These are phyloP conservation scores for Nakazawaea holstii DNA, from an alignment of 805 yeast genomes.

Conservation along the genomic window DNA sequence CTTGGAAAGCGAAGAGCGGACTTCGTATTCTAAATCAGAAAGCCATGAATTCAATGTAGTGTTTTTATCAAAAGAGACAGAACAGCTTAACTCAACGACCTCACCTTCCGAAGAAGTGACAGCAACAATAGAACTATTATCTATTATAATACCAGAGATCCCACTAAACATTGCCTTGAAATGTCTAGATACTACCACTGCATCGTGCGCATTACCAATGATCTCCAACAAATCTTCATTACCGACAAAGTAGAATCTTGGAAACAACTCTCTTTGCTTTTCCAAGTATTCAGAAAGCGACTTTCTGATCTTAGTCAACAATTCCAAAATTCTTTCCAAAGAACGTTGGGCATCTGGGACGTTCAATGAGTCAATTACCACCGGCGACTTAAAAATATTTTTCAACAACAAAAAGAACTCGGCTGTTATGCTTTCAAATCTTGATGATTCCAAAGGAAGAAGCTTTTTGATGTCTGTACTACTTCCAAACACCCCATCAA, in stretches of 20 bases:
- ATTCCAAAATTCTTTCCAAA: slow-evolving; percentile 47
- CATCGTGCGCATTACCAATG: slow-evolving; percentile 57
- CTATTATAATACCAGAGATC: slow-evolving; percentile 35
- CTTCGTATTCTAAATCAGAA: slow-evolving; percentile 45
- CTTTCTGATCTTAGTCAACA: slow-evolving; percentile 52
- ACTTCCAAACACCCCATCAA: slow-evolving; percentile 69
- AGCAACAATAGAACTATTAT: slow-evolving; percentile 26
- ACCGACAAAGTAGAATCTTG: slow-evolving; percentile 83
- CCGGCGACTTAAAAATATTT: slow-evolving; percentile 39
- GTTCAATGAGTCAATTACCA: slow-evolving; percentile 50
- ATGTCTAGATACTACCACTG: slow-evolving; percentile 46
- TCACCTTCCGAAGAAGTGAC: slow-evolving; percentile 69
- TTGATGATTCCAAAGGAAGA: slow-evolving; percentile 62
- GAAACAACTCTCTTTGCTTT: slow-evolving; percentile 67
- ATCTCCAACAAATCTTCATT: slow-evolving; percentile 85
- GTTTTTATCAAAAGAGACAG: slow-evolving; percentile 37
- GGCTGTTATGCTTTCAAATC: slow-evolving; percentile 57
- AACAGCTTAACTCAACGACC: slow-evolving; percentile 31
- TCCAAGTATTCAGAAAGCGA: slow-evolving; percentile 78
- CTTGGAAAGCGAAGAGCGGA: slow-evolving; percentile 42
- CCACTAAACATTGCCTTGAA: slow-evolving; percentile 72
- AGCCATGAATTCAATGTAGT: slow-evolving; percentile 60
- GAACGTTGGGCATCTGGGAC: slow-evolving; percentile 42
- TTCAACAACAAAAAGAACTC: slow-evolving; percentile 55
- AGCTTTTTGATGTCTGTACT: slow-evolving; percentile 54